Conservation (phyloP, 208 protist genomes). For the Trypanosoma avium region DNA sequence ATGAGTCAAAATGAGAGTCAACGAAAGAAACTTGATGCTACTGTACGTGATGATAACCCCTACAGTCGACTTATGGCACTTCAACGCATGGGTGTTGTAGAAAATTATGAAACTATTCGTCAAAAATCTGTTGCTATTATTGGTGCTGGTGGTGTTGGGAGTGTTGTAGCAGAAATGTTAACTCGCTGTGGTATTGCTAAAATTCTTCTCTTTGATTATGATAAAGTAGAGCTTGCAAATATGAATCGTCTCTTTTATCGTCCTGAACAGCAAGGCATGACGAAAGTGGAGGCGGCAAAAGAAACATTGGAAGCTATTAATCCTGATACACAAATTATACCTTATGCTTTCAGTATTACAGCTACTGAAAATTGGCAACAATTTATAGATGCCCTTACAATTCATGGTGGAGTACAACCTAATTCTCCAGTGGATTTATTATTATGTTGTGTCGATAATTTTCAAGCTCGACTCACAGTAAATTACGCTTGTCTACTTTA, state of each 20-base stretch:
- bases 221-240: slow-evolving; percentile 97
- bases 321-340: slow-evolving; percentile 94
- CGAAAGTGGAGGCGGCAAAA: slow-evolving; percentile 92
- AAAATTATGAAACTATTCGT: slow-evolving; percentile 96
- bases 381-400: slow-evolving; percentile 75
- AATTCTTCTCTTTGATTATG: slow-evolving; percentile 98
- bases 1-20: too few species aligned
- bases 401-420: slow-evolving; percentile 38
- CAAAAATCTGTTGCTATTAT: slow-evolving; percentile 91
- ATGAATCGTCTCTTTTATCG: slow-evolving; percentile 98
- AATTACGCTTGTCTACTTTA: slow-evolving; percentile 94
- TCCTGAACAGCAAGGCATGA: slow-evolving; percentile 94
- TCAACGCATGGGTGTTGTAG: slow-evolving; percentile 97
- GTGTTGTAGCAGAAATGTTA: slow-evolving; percentile 98
- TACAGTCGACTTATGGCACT: slow-evolving; percentile 96
- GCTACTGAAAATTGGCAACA: slow-evolving; percentile 88
- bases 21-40: slow-evolving; percentile 59
- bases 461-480: slow-evolving; percentile 94
- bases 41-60: slow-evolving; percentile 94
- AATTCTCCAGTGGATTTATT: slow-evolving; percentile 85
- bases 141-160: slow-evolving; percentile 95
- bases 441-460: slow-evolving; percentile 97
- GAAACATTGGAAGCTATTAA: slow-evolving; percentile 93
- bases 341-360: slow-evolving; percentile 93
- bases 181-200: slow-evolving; percentile 97